phyloP scores from a whole-genome alignment of 129 eudicot species.

The Centella asiatica region DNA sequence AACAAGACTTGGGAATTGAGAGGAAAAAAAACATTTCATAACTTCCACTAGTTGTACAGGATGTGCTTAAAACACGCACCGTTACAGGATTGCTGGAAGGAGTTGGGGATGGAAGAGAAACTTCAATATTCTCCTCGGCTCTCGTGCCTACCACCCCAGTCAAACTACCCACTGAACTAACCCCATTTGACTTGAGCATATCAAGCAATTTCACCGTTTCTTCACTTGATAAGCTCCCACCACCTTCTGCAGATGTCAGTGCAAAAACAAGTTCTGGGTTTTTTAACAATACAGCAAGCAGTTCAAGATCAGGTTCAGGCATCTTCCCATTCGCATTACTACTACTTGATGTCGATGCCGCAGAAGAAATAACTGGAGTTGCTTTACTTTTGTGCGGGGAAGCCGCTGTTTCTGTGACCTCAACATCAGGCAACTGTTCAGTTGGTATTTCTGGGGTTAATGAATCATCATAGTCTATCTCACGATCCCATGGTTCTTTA shows the following conservation, averaged over 20 bases:
- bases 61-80: slow-evolving; percentile 89
- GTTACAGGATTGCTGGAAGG: slow-evolving; percentile 83
- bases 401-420: slow-evolving; percentile 24
- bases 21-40: slow-evolving; percentile 11
- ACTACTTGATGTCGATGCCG: slow-evolving; percentile 9
- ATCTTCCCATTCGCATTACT: slow-evolving; percentile 19
- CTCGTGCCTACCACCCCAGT: slow-evolving; percentile 36
- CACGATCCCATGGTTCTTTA: slow-evolving; percentile 93
- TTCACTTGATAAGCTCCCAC: slow-evolving; percentile 47
- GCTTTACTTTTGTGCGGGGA: slow-evolving; percentile 3
- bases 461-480: slow-evolving; percentile 85
- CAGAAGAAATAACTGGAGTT: slow-evolving; percentile 15
- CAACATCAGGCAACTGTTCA: slow-evolving; percentile 68
- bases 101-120: slow-evolving; percentile 97
- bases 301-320: slow-evolving; percentile 74
- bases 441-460: slow-evolving; percentile 72
- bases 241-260: slow-evolving; percentile 68
- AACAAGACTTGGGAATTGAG: neutral
- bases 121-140: slow-evolving; percentile 56
- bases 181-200: slow-evolving; percentile 59
- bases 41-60: slow-evolving; percentile 34
- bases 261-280: slow-evolving; percentile 85
- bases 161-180: slow-evolving; percentile 33
- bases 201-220: slow-evolving; percentile 84
- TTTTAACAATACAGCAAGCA: slow-evolving; percentile 69